phyloP scores from a whole-genome alignment of 108 stramenopile genomes.

The Nannochloropsis gaditana region DNA sequence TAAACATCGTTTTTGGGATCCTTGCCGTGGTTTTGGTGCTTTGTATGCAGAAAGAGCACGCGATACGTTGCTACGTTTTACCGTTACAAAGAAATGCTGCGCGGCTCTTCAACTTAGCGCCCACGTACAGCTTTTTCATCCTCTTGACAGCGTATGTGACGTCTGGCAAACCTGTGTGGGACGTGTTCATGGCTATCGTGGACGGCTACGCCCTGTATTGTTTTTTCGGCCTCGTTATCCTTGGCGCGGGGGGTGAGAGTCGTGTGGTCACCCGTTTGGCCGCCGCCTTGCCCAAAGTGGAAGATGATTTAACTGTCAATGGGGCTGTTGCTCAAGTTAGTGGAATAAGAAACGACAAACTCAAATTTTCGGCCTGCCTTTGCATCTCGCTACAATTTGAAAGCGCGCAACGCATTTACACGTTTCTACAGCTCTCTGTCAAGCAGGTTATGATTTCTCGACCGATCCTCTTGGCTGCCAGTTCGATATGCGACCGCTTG shows the following conservation, averaged over 20 bases:
- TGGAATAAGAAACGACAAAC: not conserved
- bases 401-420: slow-evolving; percentile 3
- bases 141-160: not conserved
- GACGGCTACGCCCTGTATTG: slow-evolving; percentile 4
- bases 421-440: not conserved
- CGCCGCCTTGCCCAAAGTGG: not conserved
- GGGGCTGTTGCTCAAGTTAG: not conserved
- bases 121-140: not conserved
- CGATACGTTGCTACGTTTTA: not conserved
- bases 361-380: not conserved
- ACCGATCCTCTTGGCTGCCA: not conserved
- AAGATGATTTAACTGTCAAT: not conserved
- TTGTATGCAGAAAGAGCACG: not conserved
- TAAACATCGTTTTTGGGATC: slow-evolving; percentile 4
- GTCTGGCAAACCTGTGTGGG: not conserved
- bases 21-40: not conserved
- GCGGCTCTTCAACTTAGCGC: slow-evolving; percentile 3
- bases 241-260: not conserved
- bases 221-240: not conserved
- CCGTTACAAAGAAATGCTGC: slow-evolving; percentile 7
- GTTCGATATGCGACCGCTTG: not conserved
- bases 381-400: slow-evolving; percentile 5
- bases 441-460: not conserved
- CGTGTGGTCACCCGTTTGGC: not conserved
- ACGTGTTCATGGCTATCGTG: not conserved